Percentiles rank a stretch among this genome's conserved stretches.
These are phyloP conservation scores for Eimeria praecox DNA, from an alignment of 169 alveolate genomes.

Conservation along the genomic window DNA sequence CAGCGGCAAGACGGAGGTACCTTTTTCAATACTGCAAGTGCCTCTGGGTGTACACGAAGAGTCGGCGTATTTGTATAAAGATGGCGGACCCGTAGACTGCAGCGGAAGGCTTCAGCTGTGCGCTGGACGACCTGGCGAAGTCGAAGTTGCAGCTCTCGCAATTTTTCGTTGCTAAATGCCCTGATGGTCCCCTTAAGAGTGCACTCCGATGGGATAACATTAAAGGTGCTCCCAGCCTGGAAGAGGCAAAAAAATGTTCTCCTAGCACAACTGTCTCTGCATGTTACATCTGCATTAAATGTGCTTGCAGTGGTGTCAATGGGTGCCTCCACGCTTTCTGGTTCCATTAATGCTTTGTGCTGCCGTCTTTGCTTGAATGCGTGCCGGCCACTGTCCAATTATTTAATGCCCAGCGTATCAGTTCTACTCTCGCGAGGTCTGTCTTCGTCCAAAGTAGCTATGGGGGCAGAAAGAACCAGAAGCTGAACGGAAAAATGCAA, in stretches of 20 bases:
- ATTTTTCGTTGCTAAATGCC: slow-evolving; percentile 23
- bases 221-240: slow-evolving; percentile 81
- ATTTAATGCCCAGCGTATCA: not conserved
- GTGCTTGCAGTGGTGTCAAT: not conserved
- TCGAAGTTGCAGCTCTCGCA: slow-evolving; percentile 47
- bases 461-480: not conserved
- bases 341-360: not conserved
- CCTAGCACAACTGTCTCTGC: not conserved
- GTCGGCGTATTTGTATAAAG: slow-evolving; percentile 52
- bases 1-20: slow-evolving; percentile 30
- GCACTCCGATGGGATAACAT: slow-evolving; percentile 76
- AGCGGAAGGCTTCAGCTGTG: slow-evolving; percentile 68
- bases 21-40: slow-evolving; percentile 22
- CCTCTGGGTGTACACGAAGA: slow-evolving; percentile 48
- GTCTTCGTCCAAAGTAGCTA: not conserved
- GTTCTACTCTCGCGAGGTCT: not conserved
- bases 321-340: not conserved
- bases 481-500: not conserved
- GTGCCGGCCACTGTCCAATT: not conserved
- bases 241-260: not conserved
- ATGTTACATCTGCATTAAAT: not conserved
- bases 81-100: slow-evolving; percentile 45
- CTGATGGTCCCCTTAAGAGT: slow-evolving; percentile 73
- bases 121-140: slow-evolving; percentile 69
- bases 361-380: not conserved